These are phyloP conservation scores for Taphrina wiesneri DNA, from an alignment of 1,139 yeast species.

Conservation along the genomic window DNA sequence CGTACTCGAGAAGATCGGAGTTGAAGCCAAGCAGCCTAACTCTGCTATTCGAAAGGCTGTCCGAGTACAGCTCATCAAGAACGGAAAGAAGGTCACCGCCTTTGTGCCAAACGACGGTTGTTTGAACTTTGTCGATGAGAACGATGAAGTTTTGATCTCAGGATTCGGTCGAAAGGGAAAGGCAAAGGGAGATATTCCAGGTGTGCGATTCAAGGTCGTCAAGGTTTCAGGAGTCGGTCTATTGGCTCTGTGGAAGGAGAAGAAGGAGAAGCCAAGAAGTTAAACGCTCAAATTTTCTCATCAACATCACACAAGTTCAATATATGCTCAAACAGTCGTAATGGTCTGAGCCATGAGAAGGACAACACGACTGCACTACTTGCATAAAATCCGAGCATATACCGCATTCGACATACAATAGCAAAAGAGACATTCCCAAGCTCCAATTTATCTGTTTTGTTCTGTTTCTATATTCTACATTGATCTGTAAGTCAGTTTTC, in stretches of 20 bases:
- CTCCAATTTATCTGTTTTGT: no score
- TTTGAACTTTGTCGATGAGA: conserved; percentile 98
- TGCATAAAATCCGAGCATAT: not conserved
- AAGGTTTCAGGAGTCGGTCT: conserved; percentile 99
- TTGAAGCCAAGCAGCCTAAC: conserved; percentile 99
- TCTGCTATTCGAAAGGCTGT: conserved; percentile 99
- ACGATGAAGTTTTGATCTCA: conserved; percentile 98
- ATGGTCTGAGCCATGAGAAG: not conserved
- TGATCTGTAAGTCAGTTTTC: no score
- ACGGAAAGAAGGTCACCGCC: conserved; percentile 99
- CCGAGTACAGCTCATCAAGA: conserved; percentile 97
- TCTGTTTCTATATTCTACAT: no score
- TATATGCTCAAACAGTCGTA: not conserved
- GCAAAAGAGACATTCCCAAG: not conserved
- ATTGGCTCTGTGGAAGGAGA: conserved; percentile 99
- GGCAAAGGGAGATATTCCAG: conserved; percentile 80
- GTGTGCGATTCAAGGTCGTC: conserved; percentile 54
- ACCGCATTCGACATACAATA: not conserved
- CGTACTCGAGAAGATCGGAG: conserved; percentile 98
- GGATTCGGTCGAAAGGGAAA: conserved; percentile 99
- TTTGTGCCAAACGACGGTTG: conserved; percentile 99
- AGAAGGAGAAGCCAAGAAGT: conserved; percentile 93
- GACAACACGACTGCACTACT: not conserved
- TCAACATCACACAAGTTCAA: not conserved
- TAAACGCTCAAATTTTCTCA: not conserved